Evolutionary conservation across 306 rosid species (phyloP).

Genomic region (Canavalia gladiata): DNA sequence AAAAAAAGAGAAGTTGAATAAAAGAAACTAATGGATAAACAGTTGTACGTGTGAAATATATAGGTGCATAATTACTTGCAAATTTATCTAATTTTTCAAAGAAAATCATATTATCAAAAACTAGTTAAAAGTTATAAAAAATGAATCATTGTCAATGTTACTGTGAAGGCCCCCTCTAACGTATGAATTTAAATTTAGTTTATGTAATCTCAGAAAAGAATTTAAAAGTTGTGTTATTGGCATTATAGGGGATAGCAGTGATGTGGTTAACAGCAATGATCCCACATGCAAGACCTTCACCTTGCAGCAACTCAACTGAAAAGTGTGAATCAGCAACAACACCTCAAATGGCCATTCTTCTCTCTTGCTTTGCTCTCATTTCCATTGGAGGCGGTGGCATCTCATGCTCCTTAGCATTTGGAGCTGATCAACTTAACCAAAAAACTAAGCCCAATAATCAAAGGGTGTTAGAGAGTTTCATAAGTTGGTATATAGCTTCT

Average conservation of each 20-base stretch:
- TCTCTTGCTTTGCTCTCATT: conserved; percentile 53
- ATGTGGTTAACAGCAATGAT: conserved; percentile 73
- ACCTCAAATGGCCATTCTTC: conserved; percentile 57
- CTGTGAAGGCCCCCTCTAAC: no score
- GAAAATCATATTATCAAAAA: no score
- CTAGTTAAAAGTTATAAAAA: no score
- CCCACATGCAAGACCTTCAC: conserved; percentile 60
- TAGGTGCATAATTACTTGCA: no score
- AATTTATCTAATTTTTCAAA: no score
- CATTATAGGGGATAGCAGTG: conserved; percentile 62
- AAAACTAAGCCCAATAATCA: conserved; percentile 54
- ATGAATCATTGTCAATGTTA: no score
- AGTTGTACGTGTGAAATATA: no score
- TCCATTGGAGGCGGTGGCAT: conserved; percentile 74
- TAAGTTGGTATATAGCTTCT: conserved; percentile 70
- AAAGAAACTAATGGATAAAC: no score
- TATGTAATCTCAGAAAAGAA: neutral
- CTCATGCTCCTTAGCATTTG: conserved; percentile 71
- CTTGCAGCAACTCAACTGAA: conserved; percentile 46
- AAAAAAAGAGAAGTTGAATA: no score
- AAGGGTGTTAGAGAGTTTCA: conserved; percentile 65
- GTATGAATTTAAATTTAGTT: no score
- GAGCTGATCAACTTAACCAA: conserved; percentile 69
- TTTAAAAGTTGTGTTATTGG: neutral
- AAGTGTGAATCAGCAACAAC: conserved; percentile 57